phyloP scores from a whole-genome alignment of 108 stramenopile species.

The Stephanodiscus minutulus region DNA sequence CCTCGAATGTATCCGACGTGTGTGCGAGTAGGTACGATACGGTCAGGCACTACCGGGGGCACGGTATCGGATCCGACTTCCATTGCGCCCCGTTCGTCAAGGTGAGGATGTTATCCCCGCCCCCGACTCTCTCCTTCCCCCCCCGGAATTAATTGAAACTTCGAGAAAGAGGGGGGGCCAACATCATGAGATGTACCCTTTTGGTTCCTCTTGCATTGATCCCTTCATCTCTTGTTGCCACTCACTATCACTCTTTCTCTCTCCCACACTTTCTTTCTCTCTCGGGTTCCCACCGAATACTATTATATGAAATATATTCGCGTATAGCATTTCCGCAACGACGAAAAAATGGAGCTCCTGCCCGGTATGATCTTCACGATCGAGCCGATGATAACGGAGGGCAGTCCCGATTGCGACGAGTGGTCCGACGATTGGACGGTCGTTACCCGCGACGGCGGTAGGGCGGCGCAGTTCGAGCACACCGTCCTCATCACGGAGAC shows the following conservation, averaged over 20 bases:
- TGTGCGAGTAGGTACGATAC: slow-evolving; percentile 77
- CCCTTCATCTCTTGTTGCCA: too few relatives aligned
- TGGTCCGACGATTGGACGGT: slow-evolving; percentile 98
- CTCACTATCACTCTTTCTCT: too few relatives aligned
- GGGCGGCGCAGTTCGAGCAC: slow-evolving; percentile 98
- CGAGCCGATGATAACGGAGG: slow-evolving; percentile 97
- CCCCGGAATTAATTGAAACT: not conserved
- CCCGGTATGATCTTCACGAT: slow-evolving; percentile 99
- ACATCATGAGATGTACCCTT: too few relatives aligned
- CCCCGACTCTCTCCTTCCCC: slow-evolving; percentile 1
- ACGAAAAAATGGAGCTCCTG: slow-evolving; percentile 62
- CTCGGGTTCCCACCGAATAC: too few relatives aligned
- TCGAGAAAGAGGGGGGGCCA: too few relatives aligned
- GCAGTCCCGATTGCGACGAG: slow-evolving; percentile 65
- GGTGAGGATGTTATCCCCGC: slow-evolving; percentile 36
- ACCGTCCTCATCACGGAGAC: slow-evolving; percentile 92
- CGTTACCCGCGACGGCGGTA: slow-evolving; percentile 84
- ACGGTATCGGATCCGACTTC: slow-evolving; percentile 91
- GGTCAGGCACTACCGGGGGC: slow-evolving; percentile 90
- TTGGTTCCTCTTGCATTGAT: too few relatives aligned
- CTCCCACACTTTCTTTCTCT: too few relatives aligned
- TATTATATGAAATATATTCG: too few relatives aligned
- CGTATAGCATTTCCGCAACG: slow-evolving; percentile 87
- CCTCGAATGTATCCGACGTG: too few relatives aligned
- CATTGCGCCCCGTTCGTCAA: slow-evolving; percentile 91